A percentile compares a stretch with the other conserved stretches of the same genome.
phyloP scores from a whole-genome alignment of 2,329 filamentous ascomycete genomes.

The Fusarium piperis region DNA sequence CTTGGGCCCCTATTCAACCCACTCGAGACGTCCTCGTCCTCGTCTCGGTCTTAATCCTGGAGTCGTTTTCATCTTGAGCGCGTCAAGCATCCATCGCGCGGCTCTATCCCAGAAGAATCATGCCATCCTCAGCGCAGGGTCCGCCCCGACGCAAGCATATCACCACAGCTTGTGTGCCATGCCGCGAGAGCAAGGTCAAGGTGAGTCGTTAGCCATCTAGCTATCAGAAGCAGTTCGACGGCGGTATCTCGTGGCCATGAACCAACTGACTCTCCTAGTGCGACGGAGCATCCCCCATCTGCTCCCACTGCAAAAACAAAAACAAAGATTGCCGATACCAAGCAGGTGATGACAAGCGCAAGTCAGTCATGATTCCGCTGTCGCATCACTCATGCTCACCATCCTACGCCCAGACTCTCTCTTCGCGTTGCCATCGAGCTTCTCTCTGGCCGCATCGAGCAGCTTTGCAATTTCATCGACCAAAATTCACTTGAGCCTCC shows the following conservation, averaged over 20 bases:
- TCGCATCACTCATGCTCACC: background rate
- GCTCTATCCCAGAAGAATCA: background rate
- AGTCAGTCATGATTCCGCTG: conserved; percentile 5
- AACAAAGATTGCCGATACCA: conserved; percentile 31
- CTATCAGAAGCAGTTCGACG: background rate
- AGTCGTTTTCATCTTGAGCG: background rate
- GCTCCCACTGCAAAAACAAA: conserved; percentile 32
- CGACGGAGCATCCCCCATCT: conserved; percentile 24
- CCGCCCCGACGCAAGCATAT: conserved; percentile 49
- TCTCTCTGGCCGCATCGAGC: conserved; percentile 24
- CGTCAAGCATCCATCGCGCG: background rate
- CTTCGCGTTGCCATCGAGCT: conserved; percentile 28
- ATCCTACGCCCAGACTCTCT: conserved; percentile 9
- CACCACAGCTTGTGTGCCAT: conserved; percentile 55
- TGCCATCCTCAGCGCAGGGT: conserved; percentile 21
- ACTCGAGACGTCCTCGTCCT: background rate
- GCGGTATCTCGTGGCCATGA: background rate
- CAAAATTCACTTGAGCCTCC: conserved; percentile 52
- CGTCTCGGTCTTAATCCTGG: background rate
- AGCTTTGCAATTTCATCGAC: conserved; percentile 49
- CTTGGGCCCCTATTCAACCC: background rate
- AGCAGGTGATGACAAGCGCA: conserved; percentile 31
- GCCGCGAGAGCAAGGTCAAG: conserved; percentile 56
- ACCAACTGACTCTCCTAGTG: conserved; percentile 9
- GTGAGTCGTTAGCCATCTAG: conserved; percentile 39